A percentile compares a stretch with the other conserved stretches of the same genome.
phyloP scores from a whole-genome alignment of 805 yeast genomes.

The Suhomyces vadensis region DNA sequence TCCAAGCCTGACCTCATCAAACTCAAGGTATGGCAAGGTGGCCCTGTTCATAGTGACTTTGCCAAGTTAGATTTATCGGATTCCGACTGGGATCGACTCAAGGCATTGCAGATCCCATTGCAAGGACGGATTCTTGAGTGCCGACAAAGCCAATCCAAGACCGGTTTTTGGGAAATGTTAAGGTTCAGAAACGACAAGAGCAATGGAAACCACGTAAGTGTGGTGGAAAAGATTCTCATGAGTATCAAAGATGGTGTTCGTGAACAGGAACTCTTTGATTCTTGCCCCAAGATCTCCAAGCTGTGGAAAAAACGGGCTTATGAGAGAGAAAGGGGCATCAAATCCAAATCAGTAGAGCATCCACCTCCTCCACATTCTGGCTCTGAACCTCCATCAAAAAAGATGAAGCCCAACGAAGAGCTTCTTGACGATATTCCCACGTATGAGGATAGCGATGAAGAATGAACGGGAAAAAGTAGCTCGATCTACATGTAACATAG shows the following conservation, averaged over 20 bases:
- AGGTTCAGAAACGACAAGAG: conserved; percentile 92
- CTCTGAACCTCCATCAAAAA: conserved; percentile 12
- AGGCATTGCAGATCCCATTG: conserved; percentile 71
- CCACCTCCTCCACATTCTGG: background rate
- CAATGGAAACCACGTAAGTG: conserved; percentile 80
- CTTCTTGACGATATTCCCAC: conserved; percentile 37
- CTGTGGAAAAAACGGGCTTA: conserved; percentile 63
- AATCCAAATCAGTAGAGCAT: conserved; percentile 10
- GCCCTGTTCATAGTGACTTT: conserved; percentile 59
- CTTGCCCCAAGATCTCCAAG: conserved; percentile 55
- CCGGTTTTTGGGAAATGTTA: conserved; percentile 75
- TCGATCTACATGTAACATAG: conserved; percentile 1
- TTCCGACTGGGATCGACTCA: conserved; percentile 79
- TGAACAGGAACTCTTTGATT: conserved; percentile 67
- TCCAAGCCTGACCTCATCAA: conserved; percentile 64
- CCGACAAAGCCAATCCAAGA: conserved; percentile 54
- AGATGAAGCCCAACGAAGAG: conserved; percentile 15
- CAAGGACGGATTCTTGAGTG: conserved; percentile 91
- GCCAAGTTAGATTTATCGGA: conserved; percentile 62
- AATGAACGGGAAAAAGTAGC: background rate
- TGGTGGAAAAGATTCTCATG: conserved; percentile 77
- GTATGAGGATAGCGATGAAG: conserved; percentile 42
- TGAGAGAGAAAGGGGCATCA: conserved; percentile 28
- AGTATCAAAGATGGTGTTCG: conserved; percentile 86
- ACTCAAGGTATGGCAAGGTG: conserved; percentile 79